Percentiles rank a stretch among this genome's conserved stretches.
These are phyloP conservation scores for Harringtonia lauricola DNA, from an alignment of 2,329 filamentous ascomycete species.

Conservation along the genomic window DNA sequence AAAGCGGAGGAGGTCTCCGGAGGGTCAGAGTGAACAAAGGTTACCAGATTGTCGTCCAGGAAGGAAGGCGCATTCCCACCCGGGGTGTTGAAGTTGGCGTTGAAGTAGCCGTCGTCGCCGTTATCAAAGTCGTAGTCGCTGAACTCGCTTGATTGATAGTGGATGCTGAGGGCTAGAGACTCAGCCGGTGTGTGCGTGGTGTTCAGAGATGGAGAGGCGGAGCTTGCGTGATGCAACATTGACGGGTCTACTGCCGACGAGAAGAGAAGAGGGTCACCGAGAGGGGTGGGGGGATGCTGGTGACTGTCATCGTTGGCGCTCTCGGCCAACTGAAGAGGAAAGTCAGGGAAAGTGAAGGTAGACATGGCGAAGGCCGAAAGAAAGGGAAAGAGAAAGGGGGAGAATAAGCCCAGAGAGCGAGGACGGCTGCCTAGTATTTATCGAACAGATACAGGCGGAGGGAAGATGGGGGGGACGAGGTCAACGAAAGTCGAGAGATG, in stretches of 20 bases:
- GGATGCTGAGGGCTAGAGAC: constrained; percentile 31
- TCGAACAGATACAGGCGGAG: not conserved
- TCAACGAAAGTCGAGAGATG: not conserved
- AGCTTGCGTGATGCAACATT: constrained; percentile 26
- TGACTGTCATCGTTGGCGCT: constrained; percentile 6
- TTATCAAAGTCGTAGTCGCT: constrained; percentile 24
- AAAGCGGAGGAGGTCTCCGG: not conserved
- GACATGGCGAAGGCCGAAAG: constrained; percentile 16
- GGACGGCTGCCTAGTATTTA: constrained; percentile 3
- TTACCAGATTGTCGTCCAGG: constrained; percentile 22
- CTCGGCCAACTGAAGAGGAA: constrained; percentile 16
- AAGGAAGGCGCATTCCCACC: constrained; percentile 33
- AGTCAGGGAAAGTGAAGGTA: constrained; percentile 17
- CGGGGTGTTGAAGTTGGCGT: constrained; percentile 34
- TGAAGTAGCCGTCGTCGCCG: constrained; percentile 25
- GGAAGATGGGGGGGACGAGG: not conserved
- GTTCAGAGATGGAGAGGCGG: constrained; percentile 26
- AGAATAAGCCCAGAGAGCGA: not conserved
- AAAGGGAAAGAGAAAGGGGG: constrained; percentile 1
- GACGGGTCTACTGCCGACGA: constrained; percentile 29
- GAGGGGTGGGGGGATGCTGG: constrained; percentile 10
- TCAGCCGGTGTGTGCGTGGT: constrained; percentile 36
- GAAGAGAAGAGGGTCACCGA: constrained; percentile 19
- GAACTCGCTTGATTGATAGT: constrained; percentile 38
- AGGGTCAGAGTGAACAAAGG: constrained; percentile 1